Evolutionary conservation across 2,329 filamentous ascomycete genomes (phyloP).

Genomic region (Penicillium sp.): DNA sequence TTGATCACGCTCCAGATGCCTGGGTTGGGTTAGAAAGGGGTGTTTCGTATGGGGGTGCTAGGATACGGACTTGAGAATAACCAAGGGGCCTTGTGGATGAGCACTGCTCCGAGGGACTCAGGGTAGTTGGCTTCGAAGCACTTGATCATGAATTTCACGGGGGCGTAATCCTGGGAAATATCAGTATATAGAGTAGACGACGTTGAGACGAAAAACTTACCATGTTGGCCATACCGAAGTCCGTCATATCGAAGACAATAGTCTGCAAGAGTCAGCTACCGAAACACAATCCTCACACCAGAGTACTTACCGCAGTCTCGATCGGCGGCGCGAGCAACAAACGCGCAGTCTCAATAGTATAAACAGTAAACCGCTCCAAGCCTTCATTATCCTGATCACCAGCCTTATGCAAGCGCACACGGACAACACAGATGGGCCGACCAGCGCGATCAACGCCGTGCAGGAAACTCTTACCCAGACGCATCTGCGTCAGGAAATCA

Average conservation of each 20-base stretch:
- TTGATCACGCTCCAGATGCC: slow-evolving; percentile 95
- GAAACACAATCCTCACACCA: slow-evolving; percentile 1
- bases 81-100: slow-evolving; percentile 97
- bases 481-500: slow-evolving; percentile 79
- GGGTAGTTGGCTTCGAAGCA: slow-evolving; percentile 99
- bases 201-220: slow-evolving; percentile 43
- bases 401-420: slow-evolving; percentile 76
- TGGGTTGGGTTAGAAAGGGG: slow-evolving; percentile 32
- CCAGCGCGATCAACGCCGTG: slow-evolving; percentile 84
- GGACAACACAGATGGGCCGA: slow-evolving; percentile 81
- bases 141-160: slow-evolving; percentile 99
- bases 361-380: slow-evolving; percentile 87
- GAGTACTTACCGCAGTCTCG: slow-evolving; percentile 78
- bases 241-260: slow-evolving; percentile 93
- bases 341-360: slow-evolving; percentile 89
- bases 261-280: slow-evolving; percentile 56
- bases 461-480: slow-evolving; percentile 89
- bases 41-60: not conserved
- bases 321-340: slow-evolving; percentile 75
- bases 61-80: slow-evolving; percentile 74
- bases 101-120: slow-evolving; percentile 81
- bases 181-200: slow-evolving; percentile 6
- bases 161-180: slow-evolving; percentile 71
- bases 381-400: slow-evolving; percentile 80
- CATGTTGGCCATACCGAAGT: slow-evolving; percentile 94